A percentile compares a stretch with the other conserved stretches of the same genome.
Conservation (phyloP, 768 basidiomycete species). For the Atractiella rhizophila region DNA sequence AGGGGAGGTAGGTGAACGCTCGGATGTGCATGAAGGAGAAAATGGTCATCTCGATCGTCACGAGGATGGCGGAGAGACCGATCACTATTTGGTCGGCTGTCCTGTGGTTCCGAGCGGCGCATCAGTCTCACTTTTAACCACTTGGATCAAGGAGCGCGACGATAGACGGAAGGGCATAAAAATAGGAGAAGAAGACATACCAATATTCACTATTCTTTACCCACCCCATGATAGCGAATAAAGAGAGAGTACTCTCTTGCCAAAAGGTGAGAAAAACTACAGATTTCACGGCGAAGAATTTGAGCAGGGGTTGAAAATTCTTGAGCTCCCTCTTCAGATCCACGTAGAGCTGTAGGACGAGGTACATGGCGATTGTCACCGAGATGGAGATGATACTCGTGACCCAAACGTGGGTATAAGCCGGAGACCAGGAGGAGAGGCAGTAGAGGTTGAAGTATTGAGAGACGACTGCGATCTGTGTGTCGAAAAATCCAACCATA, state of each 20-base stretch:
- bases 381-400: slow-evolving; percentile 38
- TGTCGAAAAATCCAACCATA: not conserved
- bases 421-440: slow-evolving; percentile 40
- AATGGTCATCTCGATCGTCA: slow-evolving; percentile 46
- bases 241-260: slow-evolving; percentile 38
- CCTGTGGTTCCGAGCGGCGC: slow-evolving; percentile 29
- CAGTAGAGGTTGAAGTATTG: slow-evolving; percentile 46
- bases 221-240: slow-evolving; percentile 33
- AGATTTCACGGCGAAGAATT: slow-evolving; percentile 43
- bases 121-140: too few species aligned
- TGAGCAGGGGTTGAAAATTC: slow-evolving; percentile 37
- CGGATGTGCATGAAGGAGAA: slow-evolving; percentile 28
- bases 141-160: too few species aligned
- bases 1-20: slow-evolving; percentile 46
- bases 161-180: too few species aligned
- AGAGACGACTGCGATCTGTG: slow-evolving; percentile 28
- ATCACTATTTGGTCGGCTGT: slow-evolving; percentile 48
- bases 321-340: slow-evolving; percentile 32
- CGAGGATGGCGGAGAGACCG: slow-evolving; percentile 39
- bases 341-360: slow-evolving; percentile 40
- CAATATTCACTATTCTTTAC: slow-evolving; percentile 29
- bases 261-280: slow-evolving; percentile 35
- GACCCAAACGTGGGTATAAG: slow-evolving; percentile 48
- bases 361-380: slow-evolving; percentile 54
- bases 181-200: too few species aligned